These are phyloP conservation scores for Plectranthus barbatus DNA, from an alignment of 257 asterid species.

Conservation along the genomic window DNA sequence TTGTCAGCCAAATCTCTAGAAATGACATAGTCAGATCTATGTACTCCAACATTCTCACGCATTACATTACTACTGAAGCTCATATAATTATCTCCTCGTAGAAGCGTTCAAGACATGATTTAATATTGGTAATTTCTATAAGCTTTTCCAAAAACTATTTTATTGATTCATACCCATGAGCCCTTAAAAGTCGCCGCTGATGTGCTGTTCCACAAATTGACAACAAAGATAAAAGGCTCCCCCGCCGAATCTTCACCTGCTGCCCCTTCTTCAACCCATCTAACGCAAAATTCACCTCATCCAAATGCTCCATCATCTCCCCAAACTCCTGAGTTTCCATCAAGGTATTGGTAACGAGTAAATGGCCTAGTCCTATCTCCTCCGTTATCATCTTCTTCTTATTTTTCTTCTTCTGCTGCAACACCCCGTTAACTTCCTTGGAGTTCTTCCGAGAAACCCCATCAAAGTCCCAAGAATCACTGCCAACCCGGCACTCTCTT, in stretches of 20 bases:
- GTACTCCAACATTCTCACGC: background rate
- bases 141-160: background rate
- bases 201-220: conserved; percentile 51
- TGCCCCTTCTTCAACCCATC: conserved; percentile 91
- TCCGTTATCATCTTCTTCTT: conserved; percentile 34
- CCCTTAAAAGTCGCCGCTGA: conserved; percentile 55
- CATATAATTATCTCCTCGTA: background rate
- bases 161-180: conserved; percentile 50
- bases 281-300: conserved; percentile 81
- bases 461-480: conserved; percentile 18
- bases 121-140: background rate
- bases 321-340: conserved; percentile 91
- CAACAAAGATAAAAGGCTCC: conserved; percentile 58
- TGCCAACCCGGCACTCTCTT: conserved; percentile 19
- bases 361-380: conserved; percentile 27
- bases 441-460: conserved; percentile 25
- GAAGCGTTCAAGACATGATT: background rate
- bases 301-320: conserved; percentile 84
- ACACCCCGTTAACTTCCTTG: conserved; percentile 29
- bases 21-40: background rate
- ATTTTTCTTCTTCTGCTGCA: conserved; percentile 40
- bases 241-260: conserved; percentile 53
- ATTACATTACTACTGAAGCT: background rate
- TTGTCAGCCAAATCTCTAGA: conserved; percentile 3
- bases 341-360: conserved; percentile 50